Evolutionary conservation across 139 green algal species (phyloP).

Genomic region (Mesotaenium endlicherianum): DNA sequence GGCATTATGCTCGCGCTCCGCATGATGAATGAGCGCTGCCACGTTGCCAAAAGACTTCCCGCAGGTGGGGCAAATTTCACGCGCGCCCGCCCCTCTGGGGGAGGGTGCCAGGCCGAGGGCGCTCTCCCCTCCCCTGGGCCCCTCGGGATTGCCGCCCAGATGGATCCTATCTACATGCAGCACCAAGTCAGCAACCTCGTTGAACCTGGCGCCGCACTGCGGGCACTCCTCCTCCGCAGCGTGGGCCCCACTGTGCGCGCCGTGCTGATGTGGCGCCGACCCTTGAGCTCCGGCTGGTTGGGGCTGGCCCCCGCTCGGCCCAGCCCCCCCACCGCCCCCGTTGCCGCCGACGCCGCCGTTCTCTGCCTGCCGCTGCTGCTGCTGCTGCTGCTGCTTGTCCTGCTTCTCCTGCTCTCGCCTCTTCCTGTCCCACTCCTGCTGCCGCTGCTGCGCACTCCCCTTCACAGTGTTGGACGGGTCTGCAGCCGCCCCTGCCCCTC

Average conservation of each 20-base stretch:
- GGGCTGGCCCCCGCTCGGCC: constrained; percentile 2
- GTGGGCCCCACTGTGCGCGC: background rate
- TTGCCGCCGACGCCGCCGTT: background rate
- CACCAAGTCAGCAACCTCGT: constrained; percentile 6
- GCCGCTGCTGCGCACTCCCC: background rate
- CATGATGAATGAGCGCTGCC: background rate
- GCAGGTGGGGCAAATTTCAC: background rate
- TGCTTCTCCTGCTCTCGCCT: background rate
- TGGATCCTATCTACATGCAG: constrained; percentile 29
- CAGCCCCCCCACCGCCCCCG: background rate
- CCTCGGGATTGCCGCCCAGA: background rate
- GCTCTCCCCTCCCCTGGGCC: background rate
- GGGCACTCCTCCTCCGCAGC: constrained; percentile 17
- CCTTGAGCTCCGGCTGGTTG: too few species aligned
- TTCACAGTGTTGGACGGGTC: background rate
- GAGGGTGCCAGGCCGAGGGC: background rate
- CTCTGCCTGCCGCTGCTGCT: background rate
- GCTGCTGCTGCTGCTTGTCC: background rate
- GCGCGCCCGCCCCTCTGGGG: background rate
- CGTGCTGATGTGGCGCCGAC: background rate
- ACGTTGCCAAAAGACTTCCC: background rate
- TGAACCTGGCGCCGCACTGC: constrained; percentile 27
- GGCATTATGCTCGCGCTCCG: background rate
- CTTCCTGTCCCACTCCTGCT: background rate
- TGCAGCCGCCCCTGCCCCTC: background rate